These are phyloP conservation scores for Aspergillus egyptiacus DNA, from an alignment of 495 filamentous ascomycete genomes.

Conservation along the genomic window DNA sequence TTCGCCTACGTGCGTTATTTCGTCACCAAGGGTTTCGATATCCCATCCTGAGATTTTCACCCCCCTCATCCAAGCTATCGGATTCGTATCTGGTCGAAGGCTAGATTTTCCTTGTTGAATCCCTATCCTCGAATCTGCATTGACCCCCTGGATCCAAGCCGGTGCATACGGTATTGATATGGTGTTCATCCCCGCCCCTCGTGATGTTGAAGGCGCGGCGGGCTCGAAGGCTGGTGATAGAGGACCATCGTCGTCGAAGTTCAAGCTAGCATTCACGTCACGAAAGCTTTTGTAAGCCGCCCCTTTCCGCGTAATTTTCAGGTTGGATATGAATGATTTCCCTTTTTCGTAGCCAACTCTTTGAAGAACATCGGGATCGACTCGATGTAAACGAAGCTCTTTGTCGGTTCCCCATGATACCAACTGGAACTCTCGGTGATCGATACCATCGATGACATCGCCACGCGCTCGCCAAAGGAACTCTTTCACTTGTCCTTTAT, in stretches of 20 bases:
- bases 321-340: constrained; percentile 53
- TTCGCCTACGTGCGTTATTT: constrained; percentile 76
- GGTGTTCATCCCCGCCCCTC: constrained; percentile 45
- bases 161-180: constrained; percentile 40
- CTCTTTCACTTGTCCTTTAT: constrained; percentile 83
- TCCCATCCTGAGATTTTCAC: constrained; percentile 81
- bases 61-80: constrained; percentile 90
- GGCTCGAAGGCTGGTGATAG: constrained; percentile 26
- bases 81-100: constrained; percentile 55
- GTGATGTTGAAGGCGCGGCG: constrained; percentile 21
- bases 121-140: constrained; percentile 49
- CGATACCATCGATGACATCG: constrained; percentile 59
- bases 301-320: constrained; percentile 73
- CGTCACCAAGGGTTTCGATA: constrained; percentile 75
- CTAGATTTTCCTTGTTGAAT: constrained; percentile 61
- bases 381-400: constrained; percentile 70
- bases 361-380: constrained; percentile 57
- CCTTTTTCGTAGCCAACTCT: constrained; percentile 75
- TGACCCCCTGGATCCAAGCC: constrained; percentile 38
- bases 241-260: constrained; percentile 31
- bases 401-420: constrained; percentile 90
- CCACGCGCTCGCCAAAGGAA: constrained; percentile 88
- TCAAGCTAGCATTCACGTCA: constrained; percentile 42
- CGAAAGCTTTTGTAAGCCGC: constrained; percentile 84
- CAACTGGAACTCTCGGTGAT: constrained; percentile 86